These are phyloP conservation scores for Neospermospora avenae DNA, from an alignment of 2,329 filamentous ascomycete genomes.

Conservation along the genomic window DNA sequence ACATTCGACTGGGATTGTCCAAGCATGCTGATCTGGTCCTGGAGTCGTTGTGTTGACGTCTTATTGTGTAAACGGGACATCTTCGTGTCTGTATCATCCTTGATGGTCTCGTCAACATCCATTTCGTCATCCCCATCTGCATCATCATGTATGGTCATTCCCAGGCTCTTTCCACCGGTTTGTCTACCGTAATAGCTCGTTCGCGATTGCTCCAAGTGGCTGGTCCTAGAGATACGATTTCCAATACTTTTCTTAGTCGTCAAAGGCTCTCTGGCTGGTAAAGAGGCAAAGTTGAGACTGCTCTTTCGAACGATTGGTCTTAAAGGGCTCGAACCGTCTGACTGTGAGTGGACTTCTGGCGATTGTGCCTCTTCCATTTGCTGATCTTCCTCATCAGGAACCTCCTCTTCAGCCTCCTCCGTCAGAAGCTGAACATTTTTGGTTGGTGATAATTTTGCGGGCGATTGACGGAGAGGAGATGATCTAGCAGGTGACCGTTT, in stretches of 20 bases:
- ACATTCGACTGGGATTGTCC: constrained; percentile 48
- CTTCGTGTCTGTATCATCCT: constrained; percentile 45
- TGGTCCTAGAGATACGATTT: constrained; percentile 68
- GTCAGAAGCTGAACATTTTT: constrained; percentile 4
- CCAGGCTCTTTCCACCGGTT: constrained; percentile 71
- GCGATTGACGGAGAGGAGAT: constrained; percentile 9
- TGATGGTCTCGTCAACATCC: constrained; percentile 40
- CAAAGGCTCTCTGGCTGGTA: constrained; percentile 87
- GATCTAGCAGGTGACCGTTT: constrained; percentile 23
- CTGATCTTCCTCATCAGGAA: constrained; percentile 29
- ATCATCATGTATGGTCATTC: constrained; percentile 43
- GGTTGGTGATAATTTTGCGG: constrained; percentile 14
- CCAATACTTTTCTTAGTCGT: constrained; percentile 81
- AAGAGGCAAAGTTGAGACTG: constrained; percentile 88
- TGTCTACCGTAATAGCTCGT: constrained; percentile 71
- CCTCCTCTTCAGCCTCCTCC: not conserved
- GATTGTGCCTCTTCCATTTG: constrained; percentile 45
- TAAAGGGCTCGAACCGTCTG: constrained; percentile 70
- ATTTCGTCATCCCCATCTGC: constrained; percentile 53
- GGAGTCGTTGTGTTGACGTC: constrained; percentile 87
- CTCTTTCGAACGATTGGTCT: constrained; percentile 81
- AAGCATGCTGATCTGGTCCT: constrained; percentile 83
- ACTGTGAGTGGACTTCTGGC: constrained; percentile 46
- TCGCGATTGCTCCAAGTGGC: constrained; percentile 70
- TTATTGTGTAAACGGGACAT: constrained; percentile 66